Evolutionary conservation across 768 basidiomycete species (phyloP).

Genomic region (Tylopilus cervinicoccineus): DNA sequence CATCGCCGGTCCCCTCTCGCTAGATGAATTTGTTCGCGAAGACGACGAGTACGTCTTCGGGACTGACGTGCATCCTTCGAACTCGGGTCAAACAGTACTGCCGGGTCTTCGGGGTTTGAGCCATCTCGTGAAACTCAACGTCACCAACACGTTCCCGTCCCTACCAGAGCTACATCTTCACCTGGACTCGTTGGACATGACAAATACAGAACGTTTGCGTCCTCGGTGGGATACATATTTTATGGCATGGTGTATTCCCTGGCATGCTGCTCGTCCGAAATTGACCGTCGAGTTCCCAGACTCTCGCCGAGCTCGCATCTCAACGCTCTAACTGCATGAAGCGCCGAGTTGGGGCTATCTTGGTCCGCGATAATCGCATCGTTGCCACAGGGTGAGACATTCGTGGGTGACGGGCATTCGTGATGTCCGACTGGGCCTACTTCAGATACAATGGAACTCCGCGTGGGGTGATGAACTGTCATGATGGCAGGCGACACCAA

Average conservation of each 20-base stretch:
- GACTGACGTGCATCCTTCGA: constrained; percentile 10
- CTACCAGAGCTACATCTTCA: constrained; percentile 53
- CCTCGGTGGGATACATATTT: constrained; percentile 97
- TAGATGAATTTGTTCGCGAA: constrained; percentile 71
- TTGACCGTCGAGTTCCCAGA: constrained; percentile 42
- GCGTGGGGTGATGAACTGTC: constrained; percentile 83
- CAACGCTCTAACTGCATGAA: constrained; percentile 96
- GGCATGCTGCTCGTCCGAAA: neutral
- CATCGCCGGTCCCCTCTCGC: constrained; percentile 31
- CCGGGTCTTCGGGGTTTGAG: constrained; percentile 19
- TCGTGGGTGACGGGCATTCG: neutral
- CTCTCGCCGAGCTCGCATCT: constrained; percentile 85
- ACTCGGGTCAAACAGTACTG: constrained; percentile 12
- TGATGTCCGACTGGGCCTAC: constrained; percentile 1
- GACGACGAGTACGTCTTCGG: constrained; percentile 73
- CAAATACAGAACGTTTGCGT: constrained; percentile 70
- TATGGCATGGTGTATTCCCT: constrained; percentile 57
- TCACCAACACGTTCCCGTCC: constrained; percentile 62
- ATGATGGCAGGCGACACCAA: constrained; percentile 27
- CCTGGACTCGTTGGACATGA: constrained; percentile 64
- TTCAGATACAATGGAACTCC: constrained; percentile 94
- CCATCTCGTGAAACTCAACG: constrained; percentile 55
- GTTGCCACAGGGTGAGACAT: constrained; percentile 67
- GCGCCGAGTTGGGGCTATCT: constrained; percentile 88
- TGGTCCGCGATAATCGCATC: constrained; percentile 81